Percentiles rank a stretch among this genome's conserved stretches.
Evolutionary conservation across 495 filamentous ascomycete species (phyloP).

Genomic region (Neurospora sp.): DNA sequence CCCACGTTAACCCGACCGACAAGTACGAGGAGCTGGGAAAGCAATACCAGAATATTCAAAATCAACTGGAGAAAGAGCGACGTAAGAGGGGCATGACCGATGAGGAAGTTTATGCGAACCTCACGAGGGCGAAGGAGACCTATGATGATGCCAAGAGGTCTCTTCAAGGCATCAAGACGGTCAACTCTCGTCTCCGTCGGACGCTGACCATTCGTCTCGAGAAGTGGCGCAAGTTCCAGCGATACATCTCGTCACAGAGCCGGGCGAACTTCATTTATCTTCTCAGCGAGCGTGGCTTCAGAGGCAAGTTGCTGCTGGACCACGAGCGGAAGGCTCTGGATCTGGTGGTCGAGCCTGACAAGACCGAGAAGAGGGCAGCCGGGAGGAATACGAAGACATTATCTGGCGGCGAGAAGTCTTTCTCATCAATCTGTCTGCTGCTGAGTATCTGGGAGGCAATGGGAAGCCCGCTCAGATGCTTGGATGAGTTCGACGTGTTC

Average conservation of each 20-base stretch:
- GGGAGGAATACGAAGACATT: slow-evolving; percentile 83
- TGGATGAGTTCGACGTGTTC: slow-evolving; percentile 99
- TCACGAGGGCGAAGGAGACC: slow-evolving; percentile 22
- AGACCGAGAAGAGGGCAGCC: slow-evolving; percentile 49
- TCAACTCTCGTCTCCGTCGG: slow-evolving; percentile 49
- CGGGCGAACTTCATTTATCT: slow-evolving; percentile 80
- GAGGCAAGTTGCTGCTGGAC: slow-evolving; percentile 68
- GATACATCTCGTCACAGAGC: slow-evolving; percentile 71
- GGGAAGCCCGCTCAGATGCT: slow-evolving; percentile 85
- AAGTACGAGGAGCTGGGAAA: slow-evolving; percentile 51
- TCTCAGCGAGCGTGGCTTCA: slow-evolving; percentile 78
- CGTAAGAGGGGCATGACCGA: slow-evolving; percentile 48
- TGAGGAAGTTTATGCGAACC: slow-evolving; percentile 47
- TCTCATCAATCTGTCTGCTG: slow-evolving; percentile 89
- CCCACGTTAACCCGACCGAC: slow-evolving; percentile 40
- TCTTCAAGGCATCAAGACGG: slow-evolving; percentile 35
- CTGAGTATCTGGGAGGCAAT: slow-evolving; percentile 96
- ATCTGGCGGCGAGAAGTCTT: slow-evolving; percentile 94
- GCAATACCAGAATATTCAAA: slow-evolving; percentile 49
- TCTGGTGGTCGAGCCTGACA: slow-evolving; percentile 75
- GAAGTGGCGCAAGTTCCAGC: slow-evolving; percentile 73
- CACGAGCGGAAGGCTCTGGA: slow-evolving; percentile 64
- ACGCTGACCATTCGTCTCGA: slow-evolving; percentile 59
- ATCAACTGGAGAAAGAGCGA: slow-evolving; percentile 36
- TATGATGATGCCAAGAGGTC: slow-evolving; percentile 29